phyloP scores from a whole-genome alignment of 176 grass and related monocot genomes.

The Zea luxurians region DNA sequence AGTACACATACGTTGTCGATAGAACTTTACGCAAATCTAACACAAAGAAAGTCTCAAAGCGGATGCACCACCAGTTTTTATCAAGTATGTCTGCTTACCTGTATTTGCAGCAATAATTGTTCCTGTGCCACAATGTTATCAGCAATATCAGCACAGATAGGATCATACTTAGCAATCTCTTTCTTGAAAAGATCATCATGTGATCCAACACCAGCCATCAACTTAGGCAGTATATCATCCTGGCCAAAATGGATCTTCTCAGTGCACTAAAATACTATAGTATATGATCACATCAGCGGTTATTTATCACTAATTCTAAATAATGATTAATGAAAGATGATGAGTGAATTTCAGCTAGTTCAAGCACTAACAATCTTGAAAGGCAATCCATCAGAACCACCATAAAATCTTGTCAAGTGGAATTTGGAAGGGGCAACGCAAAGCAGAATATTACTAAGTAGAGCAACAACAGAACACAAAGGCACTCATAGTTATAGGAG shows the following conservation, averaged over 20 bases:
- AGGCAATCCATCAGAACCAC: slow-evolving; percentile 11
- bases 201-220: slow-evolving; percentile 87
- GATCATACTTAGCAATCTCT: slow-evolving; percentile 85
- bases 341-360: slow-evolving; percentile 30
- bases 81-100: slow-evolving; percentile 49
- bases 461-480: slow-evolving; percentile 31
- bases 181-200: slow-evolving; percentile 97
- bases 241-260: slow-evolving; percentile 45
- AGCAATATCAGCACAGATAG: slow-evolving; percentile 90
- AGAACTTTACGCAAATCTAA: slow-evolving; percentile 25
- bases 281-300: background rate
- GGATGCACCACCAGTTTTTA: slow-evolving; percentile 22
- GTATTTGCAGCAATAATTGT: slow-evolving; percentile 93
- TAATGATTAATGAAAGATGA: slow-evolving; percentile 9
- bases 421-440: slow-evolving; percentile 12
- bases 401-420: slow-evolving; percentile 20
- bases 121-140: slow-evolving; percentile 90
- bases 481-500: background rate
- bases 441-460: slow-evolving; percentile 25
- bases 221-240: slow-evolving; percentile 97
- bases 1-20: slow-evolving; percentile 1
- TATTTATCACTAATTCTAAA: slow-evolving; percentile 18
- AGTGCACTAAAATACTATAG: slow-evolving; percentile 22
- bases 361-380: slow-evolving; percentile 39
- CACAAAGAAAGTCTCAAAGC: slow-evolving; percentile 31